A percentile compares a stretch with the other conserved stretches of the same genome.
These are phyloP conservation scores for Orobanche coerulescens DNA, from an alignment of 257 asterid genomes.

Conservation along the genomic window DNA sequence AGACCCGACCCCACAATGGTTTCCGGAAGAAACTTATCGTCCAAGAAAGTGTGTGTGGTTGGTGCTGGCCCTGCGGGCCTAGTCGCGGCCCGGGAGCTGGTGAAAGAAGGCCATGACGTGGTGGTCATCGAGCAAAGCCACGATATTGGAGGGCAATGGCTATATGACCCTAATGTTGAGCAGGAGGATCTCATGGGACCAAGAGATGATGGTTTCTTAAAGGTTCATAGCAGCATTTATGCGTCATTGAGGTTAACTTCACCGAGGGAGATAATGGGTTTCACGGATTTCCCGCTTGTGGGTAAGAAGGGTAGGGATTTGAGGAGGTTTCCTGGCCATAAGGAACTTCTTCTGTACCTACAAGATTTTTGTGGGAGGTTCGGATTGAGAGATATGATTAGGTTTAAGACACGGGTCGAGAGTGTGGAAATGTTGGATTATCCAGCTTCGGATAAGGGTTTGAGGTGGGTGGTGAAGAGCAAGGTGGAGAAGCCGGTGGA, in stretches of 20 bases:
- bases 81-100: constrained; percentile 78
- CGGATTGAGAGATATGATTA: constrained; percentile 63
- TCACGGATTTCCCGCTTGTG: constrained; percentile 67
- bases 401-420: constrained; percentile 59
- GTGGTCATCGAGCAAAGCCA: constrained; percentile 74
- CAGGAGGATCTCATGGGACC: constrained; percentile 46
- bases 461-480: constrained; percentile 68
- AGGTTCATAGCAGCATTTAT: constrained; percentile 69
- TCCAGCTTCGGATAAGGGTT: constrained; percentile 27
- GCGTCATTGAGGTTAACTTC: constrained; percentile 55
- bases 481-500: constrained; percentile 38
- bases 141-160: constrained; percentile 93
- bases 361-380: constrained; percentile 64
- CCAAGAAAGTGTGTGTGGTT: constrained; percentile 56
- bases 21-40: constrained; percentile 25
- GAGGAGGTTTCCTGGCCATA: constrained; percentile 83
- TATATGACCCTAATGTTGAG: constrained; percentile 52
- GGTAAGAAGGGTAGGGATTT: constrained; percentile 52
- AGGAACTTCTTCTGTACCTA: constrained; percentile 53
- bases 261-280: constrained; percentile 80
- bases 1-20: constrained; percentile 26
- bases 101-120: constrained; percentile 65
- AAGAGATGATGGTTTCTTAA: constrained; percentile 12
- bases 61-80: constrained; percentile 87
- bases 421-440: constrained; percentile 51